Conservation (phyloP, 257 asterid species). For the Linderniella brevidens region DNA sequence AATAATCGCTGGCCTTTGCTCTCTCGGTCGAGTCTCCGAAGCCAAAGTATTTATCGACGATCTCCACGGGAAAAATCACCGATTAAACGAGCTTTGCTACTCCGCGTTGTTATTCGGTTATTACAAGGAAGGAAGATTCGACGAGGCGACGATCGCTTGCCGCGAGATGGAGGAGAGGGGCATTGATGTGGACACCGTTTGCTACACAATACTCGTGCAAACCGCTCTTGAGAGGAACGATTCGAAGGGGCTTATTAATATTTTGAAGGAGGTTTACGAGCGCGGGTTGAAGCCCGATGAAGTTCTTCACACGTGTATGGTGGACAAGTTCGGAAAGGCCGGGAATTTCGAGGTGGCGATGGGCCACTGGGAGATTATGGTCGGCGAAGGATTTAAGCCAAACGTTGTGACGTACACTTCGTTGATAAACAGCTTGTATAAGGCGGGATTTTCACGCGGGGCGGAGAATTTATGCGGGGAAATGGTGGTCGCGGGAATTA, state of each 20-base stretch:
- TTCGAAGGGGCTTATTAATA: conserved; percentile 16
- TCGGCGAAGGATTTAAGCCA: conserved; percentile 42
- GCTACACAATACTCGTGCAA: conserved; percentile 49
- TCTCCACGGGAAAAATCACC: conserved; percentile 28
- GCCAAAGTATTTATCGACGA: conserved; percentile 49
- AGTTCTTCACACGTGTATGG: conserved; percentile 48
- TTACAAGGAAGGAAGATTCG: conserved; percentile 44
- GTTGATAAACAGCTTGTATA: conserved; percentile 56
- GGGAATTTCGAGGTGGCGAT: conserved; percentile 48
- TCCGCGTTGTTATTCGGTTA: conserved; percentile 66
- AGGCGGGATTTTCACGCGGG: conserved; percentile 37
- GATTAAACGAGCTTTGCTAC: conserved; percentile 62
- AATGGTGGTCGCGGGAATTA: conserved; percentile 40
- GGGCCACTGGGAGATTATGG: conserved; percentile 69
- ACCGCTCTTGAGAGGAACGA: conserved; percentile 36
- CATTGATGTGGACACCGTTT: conserved; percentile 45
- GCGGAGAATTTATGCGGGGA: conserved; percentile 48
- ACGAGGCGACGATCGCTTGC: conserved; percentile 37
- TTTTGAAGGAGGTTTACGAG: conserved; percentile 42
- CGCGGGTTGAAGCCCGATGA: conserved; percentile 50
- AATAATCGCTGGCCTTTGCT: conserved; percentile 57
- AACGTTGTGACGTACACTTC: conserved; percentile 51
- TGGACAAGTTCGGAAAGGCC: conserved; percentile 48
- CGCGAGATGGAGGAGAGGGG: conserved; percentile 52
- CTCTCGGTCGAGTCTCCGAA: conserved; percentile 38